Conservation (phyloP, 2,329 filamentous ascomycete genomes). For the Neofusicoccum sp. region DNA sequence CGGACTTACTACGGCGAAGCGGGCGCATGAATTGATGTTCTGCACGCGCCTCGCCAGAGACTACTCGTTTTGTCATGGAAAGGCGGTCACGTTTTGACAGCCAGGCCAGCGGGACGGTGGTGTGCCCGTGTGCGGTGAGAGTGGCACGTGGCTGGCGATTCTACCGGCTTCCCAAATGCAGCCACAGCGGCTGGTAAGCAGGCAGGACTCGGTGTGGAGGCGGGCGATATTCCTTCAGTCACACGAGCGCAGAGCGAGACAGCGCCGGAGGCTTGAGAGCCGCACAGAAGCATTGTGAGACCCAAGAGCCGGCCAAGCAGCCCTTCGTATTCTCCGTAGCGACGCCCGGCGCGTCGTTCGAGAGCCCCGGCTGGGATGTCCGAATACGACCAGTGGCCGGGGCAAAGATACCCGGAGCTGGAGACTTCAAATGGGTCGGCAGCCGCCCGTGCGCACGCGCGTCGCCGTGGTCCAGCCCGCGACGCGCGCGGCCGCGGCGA, state of each 20-base stretch:
- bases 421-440: neutral
- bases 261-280: neutral
- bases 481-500: too few relatives aligned
- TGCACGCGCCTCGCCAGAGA: neutral
- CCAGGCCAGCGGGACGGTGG: neutral
- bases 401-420: neutral
- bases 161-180: constrained; percentile 2
- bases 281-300: constrained; percentile 2
- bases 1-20: neutral
- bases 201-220: neutral
- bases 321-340: neutral
- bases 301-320: neutral
- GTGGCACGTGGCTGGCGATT: constrained; percentile 7
- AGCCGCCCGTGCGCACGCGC: too few relatives aligned
- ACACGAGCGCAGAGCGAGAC: constrained; percentile 1
- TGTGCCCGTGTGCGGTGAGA: constrained; percentile 7
- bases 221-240: constrained; percentile 13
- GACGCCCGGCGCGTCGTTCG: neutral
- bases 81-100: neutral
- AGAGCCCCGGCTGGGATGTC: neutral
- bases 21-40: neutral
- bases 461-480: too few relatives aligned
- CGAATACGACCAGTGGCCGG: neutral
- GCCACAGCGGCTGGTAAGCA: constrained; percentile 1
- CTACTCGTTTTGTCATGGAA: neutral